These are phyloP conservation scores for Prunus mira DNA, from an alignment of 306 rosid genomes.

Conservation along the genomic window DNA sequence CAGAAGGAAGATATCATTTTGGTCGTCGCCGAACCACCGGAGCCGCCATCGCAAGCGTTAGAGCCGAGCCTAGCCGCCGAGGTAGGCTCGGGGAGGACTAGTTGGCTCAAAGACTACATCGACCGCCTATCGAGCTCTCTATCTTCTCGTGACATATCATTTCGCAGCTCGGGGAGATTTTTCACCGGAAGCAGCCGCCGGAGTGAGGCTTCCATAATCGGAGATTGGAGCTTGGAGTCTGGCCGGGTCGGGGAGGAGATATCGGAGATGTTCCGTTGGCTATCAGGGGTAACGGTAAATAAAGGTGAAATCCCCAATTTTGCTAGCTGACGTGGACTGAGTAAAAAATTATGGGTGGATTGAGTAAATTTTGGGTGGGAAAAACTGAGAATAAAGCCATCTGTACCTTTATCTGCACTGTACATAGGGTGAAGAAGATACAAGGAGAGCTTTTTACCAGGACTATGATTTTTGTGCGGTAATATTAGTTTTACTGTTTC, in stretches of 20 bases:
- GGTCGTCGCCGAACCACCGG: background rate
- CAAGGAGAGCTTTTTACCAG: background rate
- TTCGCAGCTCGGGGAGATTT: constrained; percentile 79
- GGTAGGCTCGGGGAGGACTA: constrained; percentile 49
- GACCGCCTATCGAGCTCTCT: constrained; percentile 66
- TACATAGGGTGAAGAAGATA: background rate
- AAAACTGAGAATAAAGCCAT: background rate
- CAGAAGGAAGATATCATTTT: constrained; percentile 41
- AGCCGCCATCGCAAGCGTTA: background rate
- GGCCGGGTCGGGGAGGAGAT: constrained; percentile 72
- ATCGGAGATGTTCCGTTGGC: constrained; percentile 84
- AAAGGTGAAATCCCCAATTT: background rate
- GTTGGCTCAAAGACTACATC: constrained; percentile 77
- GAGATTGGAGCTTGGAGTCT: constrained; percentile 63
- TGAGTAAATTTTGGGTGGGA: constrained; percentile 14
- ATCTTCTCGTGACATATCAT: constrained; percentile 67
- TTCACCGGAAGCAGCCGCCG: constrained; percentile 65
- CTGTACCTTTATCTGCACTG: background rate
- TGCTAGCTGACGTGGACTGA: background rate
- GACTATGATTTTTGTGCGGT: background rate
- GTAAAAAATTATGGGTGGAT: background rate
- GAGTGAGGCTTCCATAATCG: constrained; percentile 45
- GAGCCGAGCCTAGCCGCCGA: constrained; percentile 44
- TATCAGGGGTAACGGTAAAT: constrained; percentile 56
- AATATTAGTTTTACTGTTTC: background rate